Evolutionary conservation across 2,329 filamentous ascomycete genomes (phyloP).

Genomic region (Aspergillus amoenus): DNA sequence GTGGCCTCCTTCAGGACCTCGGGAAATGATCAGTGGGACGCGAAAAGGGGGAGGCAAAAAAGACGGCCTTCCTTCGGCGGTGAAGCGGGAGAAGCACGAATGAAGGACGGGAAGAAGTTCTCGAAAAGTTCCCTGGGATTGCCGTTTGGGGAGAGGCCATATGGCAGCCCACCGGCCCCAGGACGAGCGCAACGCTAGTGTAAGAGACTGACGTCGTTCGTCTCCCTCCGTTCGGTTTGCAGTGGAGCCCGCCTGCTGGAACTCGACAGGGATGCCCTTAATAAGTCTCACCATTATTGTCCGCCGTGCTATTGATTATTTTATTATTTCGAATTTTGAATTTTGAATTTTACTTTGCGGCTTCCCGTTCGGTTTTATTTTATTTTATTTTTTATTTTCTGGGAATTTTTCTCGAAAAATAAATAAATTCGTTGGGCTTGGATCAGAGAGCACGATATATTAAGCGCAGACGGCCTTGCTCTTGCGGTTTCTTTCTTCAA

Average conservation of each 20-base stretch:
- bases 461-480: slow-evolving; percentile 18
- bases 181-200: slow-evolving; percentile 11
- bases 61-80: too few species aligned
- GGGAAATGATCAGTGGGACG: slow-evolving; percentile 12
- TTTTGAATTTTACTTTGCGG: slow-evolving; percentile 8
- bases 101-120: slow-evolving; percentile 16
- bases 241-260: slow-evolving; percentile 22
- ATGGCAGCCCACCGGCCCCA: slow-evolving; percentile 15
- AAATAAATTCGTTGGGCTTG: slow-evolving; percentile 8
- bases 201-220: slow-evolving; percentile 20
- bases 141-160: slow-evolving; percentile 20
- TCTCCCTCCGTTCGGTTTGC: slow-evolving; percentile 16
- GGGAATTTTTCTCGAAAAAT: slow-evolving; percentile 9
- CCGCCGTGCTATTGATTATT: slow-evolving; percentile 2
- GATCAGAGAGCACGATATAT: slow-evolving; percentile 16
- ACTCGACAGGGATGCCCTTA: slow-evolving; percentile 18
- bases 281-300: slow-evolving; percentile 10
- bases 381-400: slow-evolving; percentile 3
- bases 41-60: slow-evolving; percentile 19
- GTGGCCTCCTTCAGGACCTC: background rate
- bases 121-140: slow-evolving; percentile 28
- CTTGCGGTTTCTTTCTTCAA: slow-evolving; percentile 5
- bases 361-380: slow-evolving; percentile 9
- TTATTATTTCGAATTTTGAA: slow-evolving; percentile 3
- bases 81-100: background rate